phyloP scores from a whole-genome alignment of 1,284 basidiomycete genomes.

The Erythrobasidium hasegawianum region DNA sequence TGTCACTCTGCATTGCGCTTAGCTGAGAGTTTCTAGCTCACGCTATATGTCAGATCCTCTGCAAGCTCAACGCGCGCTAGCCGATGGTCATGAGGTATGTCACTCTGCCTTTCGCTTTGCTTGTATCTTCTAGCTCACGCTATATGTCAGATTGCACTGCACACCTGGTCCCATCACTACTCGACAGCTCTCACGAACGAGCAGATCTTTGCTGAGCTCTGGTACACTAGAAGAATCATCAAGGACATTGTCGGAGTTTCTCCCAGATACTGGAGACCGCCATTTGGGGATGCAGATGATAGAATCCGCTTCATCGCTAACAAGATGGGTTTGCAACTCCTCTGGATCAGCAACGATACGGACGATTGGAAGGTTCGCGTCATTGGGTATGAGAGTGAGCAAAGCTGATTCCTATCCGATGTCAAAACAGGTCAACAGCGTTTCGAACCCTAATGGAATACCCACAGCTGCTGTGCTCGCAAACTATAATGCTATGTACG shows the following conservation, averaged over 20 bases:
- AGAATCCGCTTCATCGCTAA: constrained; percentile 55
- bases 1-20: too few relatives aligned
- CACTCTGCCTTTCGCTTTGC: background rate
- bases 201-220: constrained; percentile 57
- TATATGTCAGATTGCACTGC: constrained; percentile 47
- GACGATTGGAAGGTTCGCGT: too few relatives aligned
- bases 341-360: constrained; percentile 49
- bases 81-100: constrained; percentile 50
- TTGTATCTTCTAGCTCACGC: too few relatives aligned
- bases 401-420: too few relatives aligned
- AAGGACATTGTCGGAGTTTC: constrained; percentile 55
- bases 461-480: constrained; percentile 45
- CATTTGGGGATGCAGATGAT: constrained; percentile 56
- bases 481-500: constrained; percentile 53
- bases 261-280: constrained; percentile 51
- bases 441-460: constrained; percentile 20
- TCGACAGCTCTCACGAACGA: constrained; percentile 55
- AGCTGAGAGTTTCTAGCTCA: too few relatives aligned
- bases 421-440: constrained; percentile 2
- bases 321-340: constrained; percentile 52
- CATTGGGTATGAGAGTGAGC: too few relatives aligned
- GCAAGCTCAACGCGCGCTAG: constrained; percentile 54
- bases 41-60: too few relatives aligned
- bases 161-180: constrained; percentile 51
- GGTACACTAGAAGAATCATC: constrained; percentile 55